Evolutionary conservation across 139 green algal species (phyloP), one percentile per base, ranked within the genome.

Genomic region (Chlamydomonas eustigma): DNA sequence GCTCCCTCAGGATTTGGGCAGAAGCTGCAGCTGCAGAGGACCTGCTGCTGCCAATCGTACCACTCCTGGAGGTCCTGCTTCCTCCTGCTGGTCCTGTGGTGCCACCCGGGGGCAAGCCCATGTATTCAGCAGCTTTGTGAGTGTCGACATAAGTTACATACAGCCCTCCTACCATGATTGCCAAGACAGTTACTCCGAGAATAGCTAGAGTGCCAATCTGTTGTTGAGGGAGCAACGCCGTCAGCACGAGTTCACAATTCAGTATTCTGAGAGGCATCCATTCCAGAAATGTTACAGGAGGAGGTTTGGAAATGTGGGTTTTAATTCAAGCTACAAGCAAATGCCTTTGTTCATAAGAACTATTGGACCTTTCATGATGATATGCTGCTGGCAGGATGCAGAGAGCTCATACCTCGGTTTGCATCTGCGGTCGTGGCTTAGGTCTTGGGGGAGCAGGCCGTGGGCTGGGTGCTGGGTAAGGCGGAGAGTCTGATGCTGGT

Each of bases 341-440:
- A n/a, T n/a, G n/a, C n/a, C n/a, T n/a, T n/a, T n/a, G n/a, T n/a
- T n/a, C n/a, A n/a, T n/a, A n/a, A n/a, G n/a, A n/a, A n/a, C n/a
- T n/a, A n/a, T n/a, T n/a, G n/a, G n/a, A n/a, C n/a, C n/a, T n/a
- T n/a, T n/a, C n/a, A n/a, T n/a, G n/a, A n/a, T n/a, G n/a, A n/a
- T n/a, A n/a, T n/a, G n/a, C n/a, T n/a, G n/a, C n/a, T n/a, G n/a
- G n/a, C n/a, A n/a, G n/a, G n/a, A n/a, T n/a, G n/a, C n/a, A n/a
- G n/a, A n/a, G n/a, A n/a, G n/a, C n/a, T n/a, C 75, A 1, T 32
- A 85, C 80, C 75, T 85, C 80, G 12, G 71, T 85, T 44, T 78
- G 58, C 1, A 76, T 73, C 24, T 74, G 64, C 18, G 77, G 71
- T 52, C 44, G 44, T 58, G 44, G 44, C 34, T 50, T 37, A 35